phyloP scores from a whole-genome alignment of 257 asterid species.

The Leptodermis oblonga region DNA sequence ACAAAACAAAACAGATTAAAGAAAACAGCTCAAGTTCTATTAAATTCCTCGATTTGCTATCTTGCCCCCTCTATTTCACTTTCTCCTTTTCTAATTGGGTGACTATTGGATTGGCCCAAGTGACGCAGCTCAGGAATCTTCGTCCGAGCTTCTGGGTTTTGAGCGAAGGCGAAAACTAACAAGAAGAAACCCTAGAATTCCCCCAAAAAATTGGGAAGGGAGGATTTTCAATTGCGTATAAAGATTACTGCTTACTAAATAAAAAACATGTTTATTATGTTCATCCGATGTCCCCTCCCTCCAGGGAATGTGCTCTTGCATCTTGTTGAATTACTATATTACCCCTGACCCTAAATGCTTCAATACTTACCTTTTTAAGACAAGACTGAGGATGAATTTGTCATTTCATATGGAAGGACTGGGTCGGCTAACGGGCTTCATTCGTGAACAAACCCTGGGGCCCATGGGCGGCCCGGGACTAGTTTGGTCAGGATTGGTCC shows the following conservation, averaged over 20 bases:
- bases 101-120: slow-evolving; percentile 25
- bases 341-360: background rate
- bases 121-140: slow-evolving; percentile 27
- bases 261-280: slow-evolving; percentile 2
- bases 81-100: background rate
- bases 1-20: background rate
- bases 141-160: slow-evolving; percentile 1
- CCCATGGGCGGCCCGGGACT: background rate
- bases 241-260: background rate
- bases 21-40: background rate
- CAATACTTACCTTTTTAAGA: background rate
- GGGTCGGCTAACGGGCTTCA: background rate
- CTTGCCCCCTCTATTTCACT: background rate
- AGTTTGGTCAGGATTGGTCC: background rate
- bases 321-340: background rate
- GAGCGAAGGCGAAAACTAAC: background rate
- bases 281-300: background rate
- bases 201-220: slow-evolving; percentile 6
- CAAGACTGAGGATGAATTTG: background rate
- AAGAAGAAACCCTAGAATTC: slow-evolving; percentile 12
- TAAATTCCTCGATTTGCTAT: slow-evolving; percentile 9
- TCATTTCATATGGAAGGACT: background rate
- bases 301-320: background rate
- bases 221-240: background rate
- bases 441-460: background rate